Evolutionary conservation across 129 eudicot species (phyloP).

Genomic region (Calendula officinalis): DNA sequence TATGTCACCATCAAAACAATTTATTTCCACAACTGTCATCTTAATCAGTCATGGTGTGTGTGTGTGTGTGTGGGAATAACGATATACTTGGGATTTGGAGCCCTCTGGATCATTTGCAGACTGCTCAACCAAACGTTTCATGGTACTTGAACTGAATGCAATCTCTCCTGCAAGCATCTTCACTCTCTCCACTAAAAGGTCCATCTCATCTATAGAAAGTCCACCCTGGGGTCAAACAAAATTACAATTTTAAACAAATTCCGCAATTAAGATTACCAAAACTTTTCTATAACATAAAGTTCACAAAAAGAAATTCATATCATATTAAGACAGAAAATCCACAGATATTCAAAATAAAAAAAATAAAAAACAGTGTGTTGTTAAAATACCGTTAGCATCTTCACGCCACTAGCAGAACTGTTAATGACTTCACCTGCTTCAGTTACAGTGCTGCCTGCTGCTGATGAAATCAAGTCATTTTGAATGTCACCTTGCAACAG

Average conservation of each 20-base stretch:
- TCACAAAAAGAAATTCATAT: too few species aligned
- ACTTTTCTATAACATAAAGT: neutral
- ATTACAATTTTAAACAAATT: neutral
- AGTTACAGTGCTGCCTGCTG: constrained; percentile 60
- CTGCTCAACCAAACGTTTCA: constrained; percentile 92
- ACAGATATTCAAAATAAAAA: neutral
- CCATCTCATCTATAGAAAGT: constrained; percentile 77
- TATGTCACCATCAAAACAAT: neutral
- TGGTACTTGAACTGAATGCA: constrained; percentile 86
- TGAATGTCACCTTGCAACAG: constrained; percentile 53
- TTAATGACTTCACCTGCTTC: constrained; percentile 77
- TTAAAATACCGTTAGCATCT: constrained; percentile 50
- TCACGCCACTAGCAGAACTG: constrained; percentile 61
- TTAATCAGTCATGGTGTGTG: constrained; percentile 2
- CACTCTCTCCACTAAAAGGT: constrained; percentile 93
- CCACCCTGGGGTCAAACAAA: constrained; percentile 56
- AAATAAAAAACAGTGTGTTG: neutral
- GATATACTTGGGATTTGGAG: constrained; percentile 61
- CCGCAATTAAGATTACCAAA: neutral
- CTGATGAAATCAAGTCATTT: constrained; percentile 62
- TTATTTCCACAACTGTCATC: constrained; percentile 7
- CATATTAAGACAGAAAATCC: constrained; percentile 14
- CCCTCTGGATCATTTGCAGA: constrained; percentile 87
- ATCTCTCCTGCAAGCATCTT: constrained; percentile 99
- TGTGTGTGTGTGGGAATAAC: neutral